phyloP scores from a whole-genome alignment of 352 stramenopile species.

The Pelagophyceae sp. region DNA sequence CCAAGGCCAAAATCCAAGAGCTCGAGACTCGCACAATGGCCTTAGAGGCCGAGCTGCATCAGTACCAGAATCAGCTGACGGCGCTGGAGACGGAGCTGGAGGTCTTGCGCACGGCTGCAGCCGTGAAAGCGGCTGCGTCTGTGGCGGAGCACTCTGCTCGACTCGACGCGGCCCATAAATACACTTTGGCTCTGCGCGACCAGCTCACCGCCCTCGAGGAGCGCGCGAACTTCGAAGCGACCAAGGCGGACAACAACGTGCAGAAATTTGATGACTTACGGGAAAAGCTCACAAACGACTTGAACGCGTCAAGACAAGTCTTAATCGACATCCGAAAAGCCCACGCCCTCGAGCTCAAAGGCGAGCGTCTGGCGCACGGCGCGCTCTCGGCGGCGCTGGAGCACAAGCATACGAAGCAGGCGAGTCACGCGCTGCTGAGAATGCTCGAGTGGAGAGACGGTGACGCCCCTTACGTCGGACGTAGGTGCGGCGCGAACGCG shows the following conservation, averaged over 20 bases:
- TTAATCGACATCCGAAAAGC: not conserved
- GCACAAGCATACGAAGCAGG: not conserved
- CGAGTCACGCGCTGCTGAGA: not conserved
- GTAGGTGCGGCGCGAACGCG: not conserved
- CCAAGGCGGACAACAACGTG: slow-evolving; percentile 12
- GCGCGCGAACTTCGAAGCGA: slow-evolving; percentile 17
- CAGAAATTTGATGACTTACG: not conserved
- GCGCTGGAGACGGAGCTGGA: slow-evolving; percentile 12
- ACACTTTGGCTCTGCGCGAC: not conserved
- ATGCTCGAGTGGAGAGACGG: not conserved
- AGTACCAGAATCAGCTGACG: not conserved
- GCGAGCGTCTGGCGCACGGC: not conserved
- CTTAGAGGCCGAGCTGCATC: slow-evolving; percentile 1
- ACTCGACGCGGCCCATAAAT: not conserved
- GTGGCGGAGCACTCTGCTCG: not conserved
- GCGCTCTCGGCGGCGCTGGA: slow-evolving; percentile 1
- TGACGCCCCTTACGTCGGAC: too few species aligned
- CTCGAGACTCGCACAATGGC: not conserved
- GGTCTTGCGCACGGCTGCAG: not conserved
- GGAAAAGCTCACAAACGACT: not conserved
- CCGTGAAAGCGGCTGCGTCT: not conserved
- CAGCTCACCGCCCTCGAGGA: slow-evolving; percentile 26
- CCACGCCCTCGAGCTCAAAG: not conserved
- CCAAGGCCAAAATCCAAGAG: not conserved
- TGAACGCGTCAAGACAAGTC: not conserved